Base-by-base conservation (phyloP, 345 rosid species). In the Moricandia arvensis region DNA sequence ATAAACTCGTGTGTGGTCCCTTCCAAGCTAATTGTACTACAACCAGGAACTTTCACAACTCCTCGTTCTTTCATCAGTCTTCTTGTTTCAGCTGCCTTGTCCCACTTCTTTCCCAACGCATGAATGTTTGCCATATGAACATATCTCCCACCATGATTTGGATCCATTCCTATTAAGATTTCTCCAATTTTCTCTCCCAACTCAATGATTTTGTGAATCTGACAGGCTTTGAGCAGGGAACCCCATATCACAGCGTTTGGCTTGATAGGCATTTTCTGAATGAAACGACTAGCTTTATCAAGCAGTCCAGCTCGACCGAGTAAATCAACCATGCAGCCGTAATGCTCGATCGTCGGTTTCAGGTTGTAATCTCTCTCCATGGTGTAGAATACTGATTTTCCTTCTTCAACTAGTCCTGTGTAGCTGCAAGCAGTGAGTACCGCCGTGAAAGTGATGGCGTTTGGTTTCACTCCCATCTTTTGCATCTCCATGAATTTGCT, bases 261-360 rank as follows among this genome's bases (percentile, higher is more conserved):
- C 76, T 82, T 57, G 18, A 79, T 15, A 15, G 93, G 90, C 94
- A 90, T 88, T 5, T 73, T 68, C 26, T 80, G 76, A n/a, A 84
- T 81, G 72, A 87, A 70, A 69, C 67, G 53, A 57, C 73, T 79
- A 7, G 91, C 89, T 80, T 86, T 88, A 59, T 79, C 70, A 13
- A 93, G 84, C 30, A 83, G 74, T 55, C 96, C 92, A 53, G 90
- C 92, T 80, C 91, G 84, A 59, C 92, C 88, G 4, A 92, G 86
- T 37, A 90, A 86, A 85, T 90, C 91, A 71, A 88, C 93, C 86
- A 92, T 74, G 80, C 96, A 87, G 6, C 97, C 96, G 31, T 85
- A 92, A 68, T 92, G 97, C 80, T 92, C 92, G n/a, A 88, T 59
- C 0, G 81, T 75, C 7, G 97, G 96, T 16, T 70, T 82, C 80